These are phyloP conservation scores for Sclerotinia nivalis DNA, from an alignment of 2,329 filamentous ascomycete species.

Conservation along the genomic window DNA sequence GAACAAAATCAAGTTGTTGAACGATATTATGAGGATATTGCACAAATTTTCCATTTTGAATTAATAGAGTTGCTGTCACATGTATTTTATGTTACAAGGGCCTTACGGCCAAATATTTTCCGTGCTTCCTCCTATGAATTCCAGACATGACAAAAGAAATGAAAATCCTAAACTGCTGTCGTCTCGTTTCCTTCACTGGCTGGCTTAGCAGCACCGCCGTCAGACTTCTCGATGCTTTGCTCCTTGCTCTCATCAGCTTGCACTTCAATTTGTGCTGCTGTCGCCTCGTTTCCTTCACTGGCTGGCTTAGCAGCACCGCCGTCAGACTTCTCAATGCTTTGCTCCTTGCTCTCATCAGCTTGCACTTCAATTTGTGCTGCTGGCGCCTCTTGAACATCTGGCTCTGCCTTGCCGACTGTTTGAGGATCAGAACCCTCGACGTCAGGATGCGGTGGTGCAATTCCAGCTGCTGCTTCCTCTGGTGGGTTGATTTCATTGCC, in stretches of 20 bases:
- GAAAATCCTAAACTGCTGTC: slow-evolving; percentile 35
- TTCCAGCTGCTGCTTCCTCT: slow-evolving; percentile 30
- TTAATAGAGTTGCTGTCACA: slow-evolving; percentile 15
- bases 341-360: slow-evolving; percentile 59
- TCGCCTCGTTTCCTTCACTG: slow-evolving; percentile 62
- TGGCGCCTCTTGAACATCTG: slow-evolving; percentile 46
- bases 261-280: slow-evolving; percentile 42
- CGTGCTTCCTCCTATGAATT: not conserved
- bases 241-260: slow-evolving; percentile 59
- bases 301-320: slow-evolving; percentile 56
- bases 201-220: slow-evolving; percentile 53
- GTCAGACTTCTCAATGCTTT: slow-evolving; percentile 51
- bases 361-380: slow-evolving; percentile 43
- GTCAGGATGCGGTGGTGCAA: slow-evolving; percentile 43
- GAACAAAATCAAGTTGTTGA: not conserved
- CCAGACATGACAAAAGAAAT: slow-evolving; percentile 26
- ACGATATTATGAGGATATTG: not conserved
- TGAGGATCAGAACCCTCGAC: slow-evolving; percentile 61
- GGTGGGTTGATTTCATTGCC: slow-evolving; percentile 67
- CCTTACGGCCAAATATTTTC: slow-evolving; percentile 16
- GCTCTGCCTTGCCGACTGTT: slow-evolving; percentile 49
- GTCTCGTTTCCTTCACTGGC: slow-evolving; percentile 64
- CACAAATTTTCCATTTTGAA: not conserved
- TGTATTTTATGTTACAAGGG: slow-evolving; percentile 24
- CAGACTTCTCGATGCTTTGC: slow-evolving; percentile 53